Conservation (phyloP, 1,284 basidiomycete genomes). For the Marasmius sp. region DNA sequence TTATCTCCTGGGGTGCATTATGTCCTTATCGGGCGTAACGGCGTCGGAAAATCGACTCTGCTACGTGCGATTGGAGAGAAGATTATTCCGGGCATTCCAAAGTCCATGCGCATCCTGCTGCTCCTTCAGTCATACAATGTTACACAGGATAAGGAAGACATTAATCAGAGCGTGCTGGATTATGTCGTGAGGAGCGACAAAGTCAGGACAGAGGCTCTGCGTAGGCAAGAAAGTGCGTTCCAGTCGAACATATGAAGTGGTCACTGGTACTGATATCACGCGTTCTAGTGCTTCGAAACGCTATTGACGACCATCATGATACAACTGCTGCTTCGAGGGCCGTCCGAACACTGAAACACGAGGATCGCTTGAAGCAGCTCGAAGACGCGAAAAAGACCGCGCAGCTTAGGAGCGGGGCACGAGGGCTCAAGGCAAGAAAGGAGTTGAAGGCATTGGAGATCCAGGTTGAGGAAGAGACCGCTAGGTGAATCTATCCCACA, state of each 20-base stretch:
- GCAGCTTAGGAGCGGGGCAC: constrained; percentile 54
- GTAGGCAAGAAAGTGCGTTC: constrained; percentile 2
- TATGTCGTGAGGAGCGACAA: constrained; percentile 34
- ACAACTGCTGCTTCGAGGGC: constrained; percentile 25
- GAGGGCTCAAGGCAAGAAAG: constrained; percentile 83
- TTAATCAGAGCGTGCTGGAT: constrained; percentile 22
- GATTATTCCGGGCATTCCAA: constrained; percentile 51
- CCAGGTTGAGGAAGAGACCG: constrained; percentile 17
- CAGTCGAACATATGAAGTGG: background rate
- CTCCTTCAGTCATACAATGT: constrained; percentile 46
- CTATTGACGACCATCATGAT: constrained; percentile 17
- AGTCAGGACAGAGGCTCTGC: constrained; percentile 11
- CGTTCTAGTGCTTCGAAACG: constrained; percentile 5
- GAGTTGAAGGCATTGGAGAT: constrained; percentile 61
- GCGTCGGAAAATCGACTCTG: constrained; percentile 57
- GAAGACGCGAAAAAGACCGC: constrained; percentile 55
- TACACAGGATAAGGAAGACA: constrained; percentile 27
- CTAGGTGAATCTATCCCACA: background rate
- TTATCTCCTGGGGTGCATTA: constrained; percentile 53
- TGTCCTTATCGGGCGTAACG: constrained; percentile 56
- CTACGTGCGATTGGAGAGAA: constrained; percentile 36
- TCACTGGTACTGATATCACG: background rate
- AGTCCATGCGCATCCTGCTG: constrained; percentile 50
- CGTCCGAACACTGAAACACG: constrained; percentile 23
- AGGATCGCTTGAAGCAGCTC: constrained; percentile 36